phyloP scores from a whole-genome alignment of 2,329 filamentous ascomycete species.

The Chaetomiaceae sp. region DNA sequence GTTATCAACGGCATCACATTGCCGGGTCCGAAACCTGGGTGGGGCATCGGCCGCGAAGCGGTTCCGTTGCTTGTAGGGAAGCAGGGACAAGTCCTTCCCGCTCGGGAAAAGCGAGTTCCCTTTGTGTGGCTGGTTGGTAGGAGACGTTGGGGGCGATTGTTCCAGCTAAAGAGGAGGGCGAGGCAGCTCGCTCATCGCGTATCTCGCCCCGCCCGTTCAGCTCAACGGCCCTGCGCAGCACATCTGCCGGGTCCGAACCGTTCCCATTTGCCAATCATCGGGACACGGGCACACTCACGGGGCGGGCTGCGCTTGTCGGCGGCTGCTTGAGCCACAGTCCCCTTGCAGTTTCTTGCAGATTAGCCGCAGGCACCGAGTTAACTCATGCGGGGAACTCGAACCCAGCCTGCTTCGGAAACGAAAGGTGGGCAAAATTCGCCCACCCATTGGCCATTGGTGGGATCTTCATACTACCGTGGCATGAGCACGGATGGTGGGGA shows the following conservation, averaged over 20 bases:
- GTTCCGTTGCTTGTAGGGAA: neutral
- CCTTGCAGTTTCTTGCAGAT: constrained; percentile 3
- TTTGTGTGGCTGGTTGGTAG: too few relatives aligned
- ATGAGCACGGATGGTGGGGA: too few relatives aligned
- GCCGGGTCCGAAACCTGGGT: neutral
- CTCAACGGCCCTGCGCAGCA: too few relatives aligned
- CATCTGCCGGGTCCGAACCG: neutral
- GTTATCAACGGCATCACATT: neutral
- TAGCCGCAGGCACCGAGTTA: constrained; percentile 17
- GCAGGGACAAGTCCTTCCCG: constrained; percentile 4
- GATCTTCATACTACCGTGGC: too few relatives aligned
- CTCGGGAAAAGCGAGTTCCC: neutral
- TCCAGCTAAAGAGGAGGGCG: too few relatives aligned
- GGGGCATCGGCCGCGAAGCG: neutral
- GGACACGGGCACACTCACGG: neutral
- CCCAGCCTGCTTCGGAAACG: neutral
- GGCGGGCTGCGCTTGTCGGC: constrained; percentile 11
- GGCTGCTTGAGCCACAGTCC: constrained; percentile 11
- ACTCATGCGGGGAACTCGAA: neutral
- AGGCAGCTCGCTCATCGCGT: too few relatives aligned
- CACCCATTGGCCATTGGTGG: neutral
- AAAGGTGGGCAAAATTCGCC: constrained; percentile 7
- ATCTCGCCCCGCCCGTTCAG: neutral
- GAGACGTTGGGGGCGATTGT: neutral
- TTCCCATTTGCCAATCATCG: constrained; percentile 4